Base-by-base conservation (phyloP, 2,329 filamentous ascomycete genomes). In the Blastomyces parvus region DNA sequence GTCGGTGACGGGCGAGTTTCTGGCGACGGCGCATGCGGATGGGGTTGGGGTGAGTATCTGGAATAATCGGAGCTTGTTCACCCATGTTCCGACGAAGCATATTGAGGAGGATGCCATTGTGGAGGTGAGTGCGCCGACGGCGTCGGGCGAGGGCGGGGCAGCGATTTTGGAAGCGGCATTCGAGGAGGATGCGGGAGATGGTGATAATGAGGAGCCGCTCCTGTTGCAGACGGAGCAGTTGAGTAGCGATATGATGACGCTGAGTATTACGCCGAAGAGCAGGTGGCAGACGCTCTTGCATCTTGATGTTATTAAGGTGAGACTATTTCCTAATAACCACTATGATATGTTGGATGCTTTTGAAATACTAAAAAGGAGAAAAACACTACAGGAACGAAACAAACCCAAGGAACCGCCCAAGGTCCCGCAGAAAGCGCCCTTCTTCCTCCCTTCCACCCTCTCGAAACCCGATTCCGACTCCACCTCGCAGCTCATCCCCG, bases 261-360 rank as follows among this genome's bases (percentile, higher is more conserved):
- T 99, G 63, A 95, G 90, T 74, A 77, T 97, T 60, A 88, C 97
- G 4, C 95, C 94, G 13, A 91, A 89, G 74, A 91, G 89, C 66
- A 85, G 89, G 70, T 99, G 94, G 94, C 93, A 97, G 76, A 97
- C 91, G 0, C 81, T 99, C 17, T 81, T 99, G 36, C 90, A 99
- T 74, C 83, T 99, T 2, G 94, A 99, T 72, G 79, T 91, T 33
- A 96, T 99, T 73, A 89, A 78, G 69, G 79, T 79, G 73, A 50
- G 63, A 63, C 36, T 40, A 27, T 42, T 48, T 60, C 14, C 3
- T n/a, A n/a, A 40, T 14, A 30, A 22, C 61, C 62, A 58, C 55
- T 44, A 40, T 14, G 50, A n/a, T n/a, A n/a, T n/a, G 50, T 14
- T 25, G 30, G 19, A 25, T 19, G 42, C 59, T 63, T 52, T 57